A percentile compares a stretch with the other conserved stretches of the same genome.
Evolutionary conservation across 495 filamentous ascomycete genomes (phyloP).

Genomic region (Podospora tetraspora): DNA sequence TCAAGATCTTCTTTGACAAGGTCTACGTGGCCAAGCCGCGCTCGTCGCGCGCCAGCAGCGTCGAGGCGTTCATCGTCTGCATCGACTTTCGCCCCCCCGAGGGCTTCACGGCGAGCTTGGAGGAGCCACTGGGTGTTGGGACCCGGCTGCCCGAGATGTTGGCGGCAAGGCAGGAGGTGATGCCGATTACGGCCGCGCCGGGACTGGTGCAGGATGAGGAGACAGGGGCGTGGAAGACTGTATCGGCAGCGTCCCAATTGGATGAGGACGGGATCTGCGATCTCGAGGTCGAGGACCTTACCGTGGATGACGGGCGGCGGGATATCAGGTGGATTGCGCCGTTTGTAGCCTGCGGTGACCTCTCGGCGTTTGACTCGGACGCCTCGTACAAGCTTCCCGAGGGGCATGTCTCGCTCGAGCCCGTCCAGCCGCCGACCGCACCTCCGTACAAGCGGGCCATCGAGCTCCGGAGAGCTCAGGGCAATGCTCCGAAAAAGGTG

Average conservation of each 20-base stretch:
- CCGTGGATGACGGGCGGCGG: conserved; percentile 35
- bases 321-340: conserved; percentile 77
- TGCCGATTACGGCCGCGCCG: conserved; percentile 35
- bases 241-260: conserved; percentile 12
- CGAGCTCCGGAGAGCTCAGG: conserved; percentile 70
- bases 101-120: conserved; percentile 60
- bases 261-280: conserved; percentile 58
- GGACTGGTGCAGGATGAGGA: conserved; percentile 35
- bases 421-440: conserved; percentile 92
- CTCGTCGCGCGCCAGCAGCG: conserved; percentile 85
- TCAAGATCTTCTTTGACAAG: conserved; percentile 80
- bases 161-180: conserved; percentile 27
- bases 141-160: conserved; percentile 46
- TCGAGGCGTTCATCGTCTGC: conserved; percentile 96
- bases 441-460: conserved; percentile 89
- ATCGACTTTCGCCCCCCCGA: conserved; percentile 67
- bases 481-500: conserved; percentile 72
- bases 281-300: conserved; percentile 47
- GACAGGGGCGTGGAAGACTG: conserved; percentile 39
- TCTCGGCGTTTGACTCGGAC: conserved; percentile 92
- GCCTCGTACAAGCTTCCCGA: conserved; percentile 82
- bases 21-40: conserved; percentile 91
- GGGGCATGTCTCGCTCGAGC: conserved; percentile 72
- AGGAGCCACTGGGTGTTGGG: conserved; percentile 58
- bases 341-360: conserved; percentile 92